Evolutionary conservation across 2,329 filamentous ascomycete species (phyloP), one percentile per base, ranked within the genome.

Genomic region (Mycosphaerella sp.): DNA sequence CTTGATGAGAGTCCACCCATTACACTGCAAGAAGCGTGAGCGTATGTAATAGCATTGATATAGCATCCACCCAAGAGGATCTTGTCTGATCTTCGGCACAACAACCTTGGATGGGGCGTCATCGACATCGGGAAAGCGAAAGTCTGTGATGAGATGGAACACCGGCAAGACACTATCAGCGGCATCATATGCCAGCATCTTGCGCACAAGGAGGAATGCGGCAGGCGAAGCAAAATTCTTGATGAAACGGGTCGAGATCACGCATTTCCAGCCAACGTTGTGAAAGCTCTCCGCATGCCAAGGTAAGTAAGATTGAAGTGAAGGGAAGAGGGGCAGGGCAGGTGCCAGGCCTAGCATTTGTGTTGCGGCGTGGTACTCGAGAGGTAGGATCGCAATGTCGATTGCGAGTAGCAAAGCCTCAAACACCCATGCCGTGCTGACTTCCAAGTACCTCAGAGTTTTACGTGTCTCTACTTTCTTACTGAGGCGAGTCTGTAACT

Each of bases 331-430:
- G 16, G 61, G 59, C 1, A 55, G 52, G 1, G 52, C 42, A 10
- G 64, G 61, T 8, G 61, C 59, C 10, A 66, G 49, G 10, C 59
- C 54, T 2, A 64, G 49, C n/a, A 51, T 53, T 21, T 65, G 63
- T 7, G 61, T 59, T 17, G 43, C 52, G 17, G 58, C 55, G 49
- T 64, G 54, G 46, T 53, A 63, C 27, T 61, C 50, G 34, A 64
- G 54, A 12, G 64, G 64, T 9, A 65, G 56, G 12, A 66, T 41
- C 6, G 51, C 42, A 8, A 59, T 40, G 28, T 63, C 63, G 28
- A 63, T 56, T 6, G 44, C 56, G 3, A 58, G 40, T 8, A 58
- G 37, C 3, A 57, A 21, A 6, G 44, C 41, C 27, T 59, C 55
- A n/a, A 54, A 51, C 12, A 56, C 42, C 7, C 55, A 14, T 6